Conservation (phyloP, 1,284 basidiomycete genomes). For the Moniliella sp. region DNA sequence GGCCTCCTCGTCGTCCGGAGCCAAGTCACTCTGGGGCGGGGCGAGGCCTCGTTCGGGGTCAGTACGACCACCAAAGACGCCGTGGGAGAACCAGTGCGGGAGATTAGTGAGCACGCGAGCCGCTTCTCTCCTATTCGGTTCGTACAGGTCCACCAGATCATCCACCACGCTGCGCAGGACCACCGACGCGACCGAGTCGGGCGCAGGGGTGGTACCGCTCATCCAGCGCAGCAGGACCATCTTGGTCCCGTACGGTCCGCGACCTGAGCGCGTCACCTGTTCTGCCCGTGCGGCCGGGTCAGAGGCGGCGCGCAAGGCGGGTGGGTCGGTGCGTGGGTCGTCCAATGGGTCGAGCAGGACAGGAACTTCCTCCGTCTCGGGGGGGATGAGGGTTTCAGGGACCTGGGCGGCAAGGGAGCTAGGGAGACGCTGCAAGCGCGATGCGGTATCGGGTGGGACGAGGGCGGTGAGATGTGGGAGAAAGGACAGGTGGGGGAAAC, state of each 20-base stretch:
- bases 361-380: background rate
- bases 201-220: conserved; percentile 7
- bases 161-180: conserved; percentile 52
- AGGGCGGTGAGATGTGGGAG: no score
- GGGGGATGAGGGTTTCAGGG: no score
- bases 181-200: conserved; percentile 53
- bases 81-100: conserved; percentile 59
- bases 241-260: no score
- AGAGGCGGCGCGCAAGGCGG: background rate
- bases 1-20: background rate
- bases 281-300: no score
- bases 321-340: background rate
- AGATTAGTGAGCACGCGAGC: conserved; percentile 66
- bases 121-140: conserved; percentile 85
- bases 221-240: no score
- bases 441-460: no score
- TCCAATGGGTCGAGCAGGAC: background rate
- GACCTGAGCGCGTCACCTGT: no score
- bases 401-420: no score
- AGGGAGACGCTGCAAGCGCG: no score
- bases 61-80: conserved; percentile 42
- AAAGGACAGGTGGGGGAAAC: no score
- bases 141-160: conserved; percentile 72
- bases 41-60: no score
- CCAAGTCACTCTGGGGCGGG: no score